Evolutionary conservation across 2,329 filamentous ascomycete genomes (phyloP).

Genomic region (Aspergillus sp.): DNA sequence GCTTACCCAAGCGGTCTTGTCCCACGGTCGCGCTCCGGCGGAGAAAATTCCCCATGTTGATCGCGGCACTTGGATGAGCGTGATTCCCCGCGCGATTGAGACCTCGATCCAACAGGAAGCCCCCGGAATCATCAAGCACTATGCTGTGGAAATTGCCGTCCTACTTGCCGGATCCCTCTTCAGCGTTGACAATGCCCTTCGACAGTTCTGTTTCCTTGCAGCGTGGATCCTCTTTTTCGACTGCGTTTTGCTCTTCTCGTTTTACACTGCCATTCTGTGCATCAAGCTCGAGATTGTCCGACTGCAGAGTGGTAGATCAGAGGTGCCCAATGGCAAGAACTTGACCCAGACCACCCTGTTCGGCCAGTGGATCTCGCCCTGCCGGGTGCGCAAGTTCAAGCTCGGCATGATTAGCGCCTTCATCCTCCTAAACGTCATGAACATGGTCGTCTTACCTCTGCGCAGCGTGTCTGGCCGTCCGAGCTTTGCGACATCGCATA

Average conservation of each 20-base stretch:
- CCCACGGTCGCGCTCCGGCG: slow-evolving; percentile 66
- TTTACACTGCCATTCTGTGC: slow-evolving; percentile 95
- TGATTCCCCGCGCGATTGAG: slow-evolving; percentile 89
- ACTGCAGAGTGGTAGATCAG: slow-evolving; percentile 62
- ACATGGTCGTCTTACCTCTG: slow-evolving; percentile 89
- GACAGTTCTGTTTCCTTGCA: slow-evolving; percentile 97
- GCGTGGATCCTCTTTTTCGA: slow-evolving; percentile 98
- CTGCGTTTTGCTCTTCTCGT: slow-evolving; percentile 90
- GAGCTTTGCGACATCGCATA: slow-evolving; percentile 73
- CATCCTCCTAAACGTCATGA: slow-evolving; percentile 84
- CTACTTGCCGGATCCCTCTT: slow-evolving; percentile 84
- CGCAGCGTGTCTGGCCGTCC: slow-evolving; percentile 71
- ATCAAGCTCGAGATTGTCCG: slow-evolving; percentile 99
- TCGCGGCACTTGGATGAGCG: slow-evolving; percentile 53
- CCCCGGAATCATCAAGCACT: slow-evolving; percentile 91
- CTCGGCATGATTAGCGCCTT: slow-evolving; percentile 94
- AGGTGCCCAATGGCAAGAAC: slow-evolving; percentile 30
- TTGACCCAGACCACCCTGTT: slow-evolving; percentile 61
- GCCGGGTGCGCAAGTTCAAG: slow-evolving; percentile 95
- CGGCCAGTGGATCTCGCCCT: slow-evolving; percentile 82
- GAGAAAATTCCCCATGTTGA: slow-evolving; percentile 28
- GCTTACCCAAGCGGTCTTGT: slow-evolving; percentile 88
- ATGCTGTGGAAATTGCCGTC: slow-evolving; percentile 88
- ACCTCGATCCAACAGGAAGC: slow-evolving; percentile 89
- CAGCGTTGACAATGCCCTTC: slow-evolving; percentile 90